phyloP scores from a whole-genome alignment of 73 alveolate species.

The Paramecium primaurelia region DNA sequence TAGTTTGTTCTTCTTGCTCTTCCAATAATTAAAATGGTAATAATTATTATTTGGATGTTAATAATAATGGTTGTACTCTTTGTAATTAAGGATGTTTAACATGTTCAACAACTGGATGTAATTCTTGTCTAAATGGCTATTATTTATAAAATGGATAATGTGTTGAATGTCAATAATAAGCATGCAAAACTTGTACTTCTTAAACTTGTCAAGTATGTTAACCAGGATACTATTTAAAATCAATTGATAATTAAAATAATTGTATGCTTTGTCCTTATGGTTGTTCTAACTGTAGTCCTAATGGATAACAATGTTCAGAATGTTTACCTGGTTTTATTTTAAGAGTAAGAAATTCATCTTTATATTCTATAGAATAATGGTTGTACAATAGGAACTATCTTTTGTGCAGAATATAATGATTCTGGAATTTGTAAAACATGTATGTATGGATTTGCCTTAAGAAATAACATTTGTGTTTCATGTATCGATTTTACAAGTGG shows the following conservation, averaged over 20 bases:
- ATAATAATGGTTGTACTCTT: neutral
- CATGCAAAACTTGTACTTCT: neutral
- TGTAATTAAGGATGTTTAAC: neutral
- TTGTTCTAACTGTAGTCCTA: neutral
- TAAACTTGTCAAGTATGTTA: neutral
- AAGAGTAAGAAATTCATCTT: neutral
- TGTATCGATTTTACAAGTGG: conserved; percentile 20
- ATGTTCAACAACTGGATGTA: neutral
- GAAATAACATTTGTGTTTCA: neutral
- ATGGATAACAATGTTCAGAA: neutral
- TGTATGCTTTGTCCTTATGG: conserved; percentile 12
- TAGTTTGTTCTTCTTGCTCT: neutral
- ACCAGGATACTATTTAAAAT: neutral
- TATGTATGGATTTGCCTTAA: neutral
- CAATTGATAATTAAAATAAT: neutral
- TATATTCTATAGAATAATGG: neutral
- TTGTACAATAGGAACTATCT: neutral
- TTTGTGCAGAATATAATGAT: neutral
- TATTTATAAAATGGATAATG: neutral
- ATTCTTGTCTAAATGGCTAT: neutral
- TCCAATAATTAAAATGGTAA: neutral
- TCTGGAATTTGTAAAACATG: neutral
- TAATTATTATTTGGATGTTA: neutral
- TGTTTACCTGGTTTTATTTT: neutral
- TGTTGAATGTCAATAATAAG: neutral